Conservation (phyloP, 2,329 filamentous ascomycete genomes). For the Arachnomyces sp. region DNA sequence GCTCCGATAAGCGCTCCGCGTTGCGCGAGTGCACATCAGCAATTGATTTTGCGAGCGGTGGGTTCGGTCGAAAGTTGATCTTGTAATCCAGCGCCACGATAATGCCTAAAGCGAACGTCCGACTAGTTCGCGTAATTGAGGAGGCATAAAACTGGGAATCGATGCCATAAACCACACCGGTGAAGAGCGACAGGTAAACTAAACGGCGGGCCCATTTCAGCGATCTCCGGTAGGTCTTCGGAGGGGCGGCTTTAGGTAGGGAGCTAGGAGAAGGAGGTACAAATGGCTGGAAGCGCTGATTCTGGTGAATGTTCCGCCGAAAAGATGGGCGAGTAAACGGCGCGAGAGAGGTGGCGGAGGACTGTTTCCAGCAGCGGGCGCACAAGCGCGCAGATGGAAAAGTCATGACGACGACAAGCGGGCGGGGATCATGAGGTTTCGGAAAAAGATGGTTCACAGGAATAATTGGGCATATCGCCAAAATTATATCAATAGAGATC, state of each 20-base stretch:
- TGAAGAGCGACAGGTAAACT: constrained; percentile 51
- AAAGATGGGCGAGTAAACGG: constrained; percentile 10
- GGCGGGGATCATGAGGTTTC: too few relatives aligned
- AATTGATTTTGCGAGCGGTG: constrained; percentile 65
- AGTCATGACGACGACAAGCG: too few relatives aligned
- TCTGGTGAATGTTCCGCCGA: constrained; percentile 25
- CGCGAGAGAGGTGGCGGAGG: constrained; percentile 11
- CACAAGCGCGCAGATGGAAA: too few relatives aligned
- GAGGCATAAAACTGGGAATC: constrained; percentile 74
- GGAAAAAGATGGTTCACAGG: too few relatives aligned
- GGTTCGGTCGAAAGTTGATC: constrained; percentile 81
- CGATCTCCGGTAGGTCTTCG: constrained; percentile 63
- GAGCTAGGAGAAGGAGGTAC: constrained; percentile 71
- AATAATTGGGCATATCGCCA: too few relatives aligned
- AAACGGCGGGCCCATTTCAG: constrained; percentile 73
- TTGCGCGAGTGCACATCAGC: constrained; percentile 74
- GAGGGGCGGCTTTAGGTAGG: constrained; percentile 62
- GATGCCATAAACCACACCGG: constrained; percentile 57
- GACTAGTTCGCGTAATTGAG: constrained; percentile 66
- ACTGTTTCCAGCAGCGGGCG: too few relatives aligned
- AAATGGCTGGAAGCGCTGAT: constrained; percentile 54
- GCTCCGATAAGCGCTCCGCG: constrained; percentile 71
- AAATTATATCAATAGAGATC: too few relatives aligned
- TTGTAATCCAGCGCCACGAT: constrained; percentile 89
- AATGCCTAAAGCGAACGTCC: constrained; percentile 73